Evolutionary conservation across 1,139 yeast genomes (phyloP).

Genomic region (Arxiozyma heterogenica): DNA sequence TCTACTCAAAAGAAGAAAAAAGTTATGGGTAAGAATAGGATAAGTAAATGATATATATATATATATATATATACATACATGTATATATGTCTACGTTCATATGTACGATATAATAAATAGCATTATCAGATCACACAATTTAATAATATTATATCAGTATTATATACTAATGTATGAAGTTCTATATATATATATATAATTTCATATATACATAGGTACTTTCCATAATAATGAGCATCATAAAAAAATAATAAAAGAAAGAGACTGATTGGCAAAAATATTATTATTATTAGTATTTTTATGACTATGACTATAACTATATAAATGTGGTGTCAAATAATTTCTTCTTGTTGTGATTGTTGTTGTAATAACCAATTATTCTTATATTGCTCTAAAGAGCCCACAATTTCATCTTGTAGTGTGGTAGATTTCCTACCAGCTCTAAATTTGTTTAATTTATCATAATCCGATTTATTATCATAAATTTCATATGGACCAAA

Average conservation of each 20-base stretch:
- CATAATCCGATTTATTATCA: constrained; percentile 7
- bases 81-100: background rate
- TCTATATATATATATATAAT: constrained; percentile 1
- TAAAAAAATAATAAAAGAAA: background rate
- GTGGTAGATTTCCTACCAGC: constrained; percentile 24
- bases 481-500: constrained; percentile 27
- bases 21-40: background rate
- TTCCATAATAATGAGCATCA: background rate
- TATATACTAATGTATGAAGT: background rate
- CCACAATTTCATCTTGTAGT: constrained; percentile 28
- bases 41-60: background rate
- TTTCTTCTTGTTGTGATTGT: constrained; percentile 23
- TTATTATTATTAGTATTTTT: background rate
- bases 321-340: background rate
- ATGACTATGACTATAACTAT: background rate
- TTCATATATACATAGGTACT: too few species aligned
- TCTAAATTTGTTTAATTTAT: constrained; percentile 4
- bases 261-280: background rate
- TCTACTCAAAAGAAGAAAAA: background rate
- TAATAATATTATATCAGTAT: background rate
- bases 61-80: too few species aligned
- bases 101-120: background rate
- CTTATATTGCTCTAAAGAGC: constrained; percentile 31
- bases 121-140: background rate
- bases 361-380: constrained; percentile 30